Percentiles rank a stretch among this genome's conserved stretches.
Conservation (phyloP, 108 stramenopile genomes). For the Epithemia pelagica region DNA sequence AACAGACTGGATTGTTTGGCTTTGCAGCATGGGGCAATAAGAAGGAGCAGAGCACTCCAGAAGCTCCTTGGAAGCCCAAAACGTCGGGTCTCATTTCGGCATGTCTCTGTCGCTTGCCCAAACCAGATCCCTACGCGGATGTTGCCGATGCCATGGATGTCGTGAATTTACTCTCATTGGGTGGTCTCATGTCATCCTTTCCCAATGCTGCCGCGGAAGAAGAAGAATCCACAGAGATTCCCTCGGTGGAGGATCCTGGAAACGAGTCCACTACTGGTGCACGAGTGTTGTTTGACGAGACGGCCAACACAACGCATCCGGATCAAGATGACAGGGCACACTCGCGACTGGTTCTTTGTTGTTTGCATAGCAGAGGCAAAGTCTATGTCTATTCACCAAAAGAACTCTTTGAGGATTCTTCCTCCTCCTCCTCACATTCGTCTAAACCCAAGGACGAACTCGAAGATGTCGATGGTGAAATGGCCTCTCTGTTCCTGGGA, state of each 20-base stretch:
- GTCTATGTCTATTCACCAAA: conserved; percentile 9
- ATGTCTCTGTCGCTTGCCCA: background rate
- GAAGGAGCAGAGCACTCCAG: background rate
- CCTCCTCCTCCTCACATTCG: background rate
- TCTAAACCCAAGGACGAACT: background rate
- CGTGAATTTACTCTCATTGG: background rate
- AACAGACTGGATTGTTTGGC: background rate
- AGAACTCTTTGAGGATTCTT: background rate
- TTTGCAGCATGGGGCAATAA: background rate
- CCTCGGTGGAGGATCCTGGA: background rate
- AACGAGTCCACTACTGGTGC: background rate
- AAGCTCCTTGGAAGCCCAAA: background rate
- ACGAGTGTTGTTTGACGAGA: background rate
- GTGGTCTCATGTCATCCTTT: background rate
- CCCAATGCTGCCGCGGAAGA: background rate
- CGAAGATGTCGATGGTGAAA: background rate
- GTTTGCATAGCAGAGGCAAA: background rate
- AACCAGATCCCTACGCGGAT: background rate
- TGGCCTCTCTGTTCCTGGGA: conserved; percentile 10
- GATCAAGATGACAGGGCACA: background rate
- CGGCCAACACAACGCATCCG: background rate
- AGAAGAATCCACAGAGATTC: background rate
- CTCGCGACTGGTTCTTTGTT: conserved; percentile 3
- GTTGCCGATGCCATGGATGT: conserved; percentile 2
- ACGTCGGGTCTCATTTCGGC: background rate